Evolutionary conservation across 305 asterid genomes (phyloP).

Genomic region (Caryopteris hybrid): DNA sequence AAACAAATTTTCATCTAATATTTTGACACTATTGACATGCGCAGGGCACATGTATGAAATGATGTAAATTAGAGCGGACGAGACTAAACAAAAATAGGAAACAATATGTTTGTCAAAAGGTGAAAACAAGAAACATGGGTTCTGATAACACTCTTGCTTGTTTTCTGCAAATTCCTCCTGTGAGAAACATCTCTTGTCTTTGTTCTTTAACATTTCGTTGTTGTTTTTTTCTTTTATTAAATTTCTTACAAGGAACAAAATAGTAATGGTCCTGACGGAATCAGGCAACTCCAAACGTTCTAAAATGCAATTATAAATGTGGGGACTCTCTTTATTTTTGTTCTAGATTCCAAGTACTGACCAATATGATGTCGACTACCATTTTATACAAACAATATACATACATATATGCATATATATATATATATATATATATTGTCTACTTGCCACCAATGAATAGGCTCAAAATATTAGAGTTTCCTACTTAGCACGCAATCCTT

Average conservation of each 20-base stretch:
- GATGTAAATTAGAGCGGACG: too few species aligned
- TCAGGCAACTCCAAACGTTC: background rate
- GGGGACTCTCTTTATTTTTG: background rate
- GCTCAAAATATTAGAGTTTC: background rate
- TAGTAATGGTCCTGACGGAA: slow-evolving; percentile 18
- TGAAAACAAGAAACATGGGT: background rate
- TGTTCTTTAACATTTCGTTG: background rate
- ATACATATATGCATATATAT: too few species aligned
- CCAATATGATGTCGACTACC: background rate
- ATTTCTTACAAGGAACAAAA: background rate
- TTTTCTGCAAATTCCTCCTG: slow-evolving; percentile 13
- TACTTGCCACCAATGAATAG: background rate
- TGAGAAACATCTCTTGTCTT: background rate
- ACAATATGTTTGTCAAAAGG: too few species aligned
- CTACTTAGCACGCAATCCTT: background rate
- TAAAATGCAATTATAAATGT: background rate
- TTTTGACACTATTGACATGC: too few species aligned
- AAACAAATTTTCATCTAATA: too few species aligned
- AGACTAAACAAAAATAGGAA: too few species aligned
- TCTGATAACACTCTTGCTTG: background rate
- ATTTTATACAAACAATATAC: background rate
- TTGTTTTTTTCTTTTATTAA: too few species aligned
- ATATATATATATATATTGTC: background rate
- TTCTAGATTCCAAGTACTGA: background rate
- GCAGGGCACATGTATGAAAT: too few species aligned